These are phyloP conservation scores for Pythium dissimile DNA, from an alignment of 352 stramenopile genomes.

Conservation along the genomic window DNA sequence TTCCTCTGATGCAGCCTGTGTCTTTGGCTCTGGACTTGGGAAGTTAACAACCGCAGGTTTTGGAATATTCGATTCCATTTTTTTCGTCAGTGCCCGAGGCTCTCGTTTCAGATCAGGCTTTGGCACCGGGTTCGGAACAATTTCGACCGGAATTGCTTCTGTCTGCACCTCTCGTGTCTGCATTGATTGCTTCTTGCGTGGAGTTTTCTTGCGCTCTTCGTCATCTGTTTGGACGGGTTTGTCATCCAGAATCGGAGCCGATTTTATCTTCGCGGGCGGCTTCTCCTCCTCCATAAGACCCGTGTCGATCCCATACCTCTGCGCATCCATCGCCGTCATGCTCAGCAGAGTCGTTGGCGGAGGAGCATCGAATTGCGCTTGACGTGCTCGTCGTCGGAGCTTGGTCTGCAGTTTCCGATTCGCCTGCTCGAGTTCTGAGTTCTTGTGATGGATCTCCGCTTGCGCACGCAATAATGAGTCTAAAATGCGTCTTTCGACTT, in stretches of 20 bases:
- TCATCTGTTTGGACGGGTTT: constrained; percentile 61
- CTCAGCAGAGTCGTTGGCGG: constrained; percentile 33
- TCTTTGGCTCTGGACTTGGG: constrained; percentile 5
- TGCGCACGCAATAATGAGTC: constrained; percentile 57
- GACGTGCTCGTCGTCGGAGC: constrained; percentile 34
- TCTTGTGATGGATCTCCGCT: constrained; percentile 59
- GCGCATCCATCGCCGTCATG: constrained; percentile 56
- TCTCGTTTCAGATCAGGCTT: not conserved
- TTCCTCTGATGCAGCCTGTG: not conserved
- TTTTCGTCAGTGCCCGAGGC: not conserved
- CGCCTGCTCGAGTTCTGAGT: constrained; percentile 50
- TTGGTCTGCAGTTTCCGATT: constrained; percentile 56
- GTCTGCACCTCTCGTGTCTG: constrained; percentile 32
- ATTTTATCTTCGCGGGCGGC: not conserved
- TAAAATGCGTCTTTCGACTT: constrained; percentile 58
- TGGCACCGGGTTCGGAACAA: not conserved
- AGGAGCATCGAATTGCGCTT: constrained; percentile 18
- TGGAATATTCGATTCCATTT: not conserved
- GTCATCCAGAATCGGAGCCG: constrained; percentile 43
- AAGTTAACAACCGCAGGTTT: not conserved
- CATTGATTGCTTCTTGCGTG: not conserved
- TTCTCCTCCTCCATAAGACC: constrained; percentile 22
- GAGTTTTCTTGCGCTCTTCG: constrained; percentile 17
- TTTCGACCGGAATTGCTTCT: not conserved
- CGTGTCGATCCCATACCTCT: constrained; percentile 59